These are phyloP conservation scores for Leccinum disarticulatum DNA, from an alignment of 768 basidiomycete genomes.

Conservation along the genomic window DNA sequence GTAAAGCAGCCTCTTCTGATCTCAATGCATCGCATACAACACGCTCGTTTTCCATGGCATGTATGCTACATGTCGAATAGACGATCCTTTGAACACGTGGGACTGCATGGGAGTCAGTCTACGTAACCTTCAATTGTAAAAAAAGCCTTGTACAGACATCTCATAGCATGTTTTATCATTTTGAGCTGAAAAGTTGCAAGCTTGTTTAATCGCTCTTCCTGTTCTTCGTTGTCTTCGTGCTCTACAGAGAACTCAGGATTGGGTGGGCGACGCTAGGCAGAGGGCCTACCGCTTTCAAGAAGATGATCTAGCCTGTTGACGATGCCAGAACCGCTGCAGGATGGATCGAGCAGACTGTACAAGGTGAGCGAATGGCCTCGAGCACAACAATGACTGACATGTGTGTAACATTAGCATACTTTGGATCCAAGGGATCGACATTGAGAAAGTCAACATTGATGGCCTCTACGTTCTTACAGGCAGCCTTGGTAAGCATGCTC, in stretches of 20 bases:
- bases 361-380: background rate
- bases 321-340: constrained; percentile 94
- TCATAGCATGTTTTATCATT: constrained; percentile 95
- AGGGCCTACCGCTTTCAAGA: constrained; percentile 60
- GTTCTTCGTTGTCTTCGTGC: constrained; percentile 53
- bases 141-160: constrained; percentile 54
- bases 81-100: constrained; percentile 78
- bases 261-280: constrained; percentile 4
- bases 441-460: constrained; percentile 83
- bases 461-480: constrained; percentile 77
- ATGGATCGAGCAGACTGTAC: constrained; percentile 85
- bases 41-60: constrained; percentile 89
- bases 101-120: constrained; percentile 46
- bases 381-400: constrained; percentile 57
- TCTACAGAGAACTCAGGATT: constrained; percentile 36
- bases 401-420: constrained; percentile 72
- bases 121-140: constrained; percentile 3
- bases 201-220: constrained; percentile 74
- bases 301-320: constrained; percentile 88
- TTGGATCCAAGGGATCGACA: constrained; percentile 62
- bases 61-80: constrained; percentile 97
- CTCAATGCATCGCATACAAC: constrained; percentile 76
- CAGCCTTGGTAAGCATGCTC: constrained; percentile 82
- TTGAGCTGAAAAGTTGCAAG: constrained; percentile 85
- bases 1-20: constrained; percentile 63